Conservation (phyloP, 257 asterid species). For the Przewalskia tangutica region DNA sequence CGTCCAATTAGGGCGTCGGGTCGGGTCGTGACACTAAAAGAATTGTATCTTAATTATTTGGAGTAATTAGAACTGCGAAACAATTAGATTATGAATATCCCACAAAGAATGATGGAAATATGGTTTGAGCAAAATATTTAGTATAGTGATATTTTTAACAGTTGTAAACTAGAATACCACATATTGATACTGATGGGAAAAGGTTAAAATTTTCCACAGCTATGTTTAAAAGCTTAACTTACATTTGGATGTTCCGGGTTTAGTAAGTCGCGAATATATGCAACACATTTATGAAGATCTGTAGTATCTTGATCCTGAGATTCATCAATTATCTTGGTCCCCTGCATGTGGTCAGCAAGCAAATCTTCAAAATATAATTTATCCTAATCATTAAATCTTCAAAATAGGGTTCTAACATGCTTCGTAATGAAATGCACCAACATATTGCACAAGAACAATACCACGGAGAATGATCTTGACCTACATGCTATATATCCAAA, state of each 20-base stretch:
- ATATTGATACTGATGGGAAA: neutral
- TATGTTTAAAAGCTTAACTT: constrained; percentile 12
- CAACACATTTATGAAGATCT: constrained; percentile 80
- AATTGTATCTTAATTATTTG: neutral
- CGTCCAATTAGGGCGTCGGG: too few relatives aligned
- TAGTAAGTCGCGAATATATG: constrained; percentile 41
- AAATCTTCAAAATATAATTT: constrained; percentile 5
- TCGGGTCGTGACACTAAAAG: too few relatives aligned
- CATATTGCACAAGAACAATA: neutral
- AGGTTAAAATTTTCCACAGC: neutral
- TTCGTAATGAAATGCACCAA: neutral
- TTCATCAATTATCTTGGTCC: constrained; percentile 58
- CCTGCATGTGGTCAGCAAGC: constrained; percentile 44
- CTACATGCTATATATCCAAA: neutral
- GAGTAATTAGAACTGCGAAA: neutral
- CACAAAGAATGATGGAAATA: neutral
- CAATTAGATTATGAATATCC: neutral
- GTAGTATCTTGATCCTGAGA: constrained; percentile 89
- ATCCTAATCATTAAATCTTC: neutral
- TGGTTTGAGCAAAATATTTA: neutral
- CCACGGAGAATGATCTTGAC: neutral
- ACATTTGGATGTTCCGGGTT: constrained; percentile 43
- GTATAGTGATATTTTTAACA: neutral
- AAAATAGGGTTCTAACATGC: constrained; percentile 1
- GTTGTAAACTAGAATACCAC: neutral